phyloP scores from a whole-genome alignment of 306 rosid species.

The Sicyos edulis region DNA sequence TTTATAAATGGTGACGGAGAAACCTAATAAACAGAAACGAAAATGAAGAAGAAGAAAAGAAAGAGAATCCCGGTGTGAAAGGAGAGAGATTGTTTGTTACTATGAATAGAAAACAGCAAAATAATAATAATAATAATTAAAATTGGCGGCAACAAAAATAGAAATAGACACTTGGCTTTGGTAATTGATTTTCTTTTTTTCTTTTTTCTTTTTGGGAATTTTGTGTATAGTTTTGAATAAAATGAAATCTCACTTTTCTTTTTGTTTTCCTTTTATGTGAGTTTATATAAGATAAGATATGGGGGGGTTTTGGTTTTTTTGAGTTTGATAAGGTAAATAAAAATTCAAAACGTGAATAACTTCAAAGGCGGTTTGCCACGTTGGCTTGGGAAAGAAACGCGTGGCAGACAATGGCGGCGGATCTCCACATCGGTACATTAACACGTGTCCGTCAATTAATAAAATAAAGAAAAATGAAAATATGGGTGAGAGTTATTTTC shows the following conservation, averaged over 20 bases:
- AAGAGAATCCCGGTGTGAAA: neutral
- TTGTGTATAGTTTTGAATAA: too few relatives aligned
- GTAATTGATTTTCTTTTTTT: neutral
- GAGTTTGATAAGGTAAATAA: neutral
- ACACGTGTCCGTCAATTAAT: neutral
- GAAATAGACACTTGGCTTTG: neutral
- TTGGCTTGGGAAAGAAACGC: neutral
- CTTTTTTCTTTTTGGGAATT: neutral
- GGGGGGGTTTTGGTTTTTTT: neutral
- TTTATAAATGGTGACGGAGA: neutral
- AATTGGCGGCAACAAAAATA: conserved; percentile 1
- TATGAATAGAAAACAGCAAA: neutral
- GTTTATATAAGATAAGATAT: neutral
- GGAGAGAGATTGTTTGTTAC: neutral
- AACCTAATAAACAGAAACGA: neutral
- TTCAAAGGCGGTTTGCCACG: conserved; percentile 14
- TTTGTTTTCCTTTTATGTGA: neutral
- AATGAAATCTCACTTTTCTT: neutral
- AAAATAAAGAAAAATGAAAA: neutral
- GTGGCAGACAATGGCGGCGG: conserved; percentile 21
- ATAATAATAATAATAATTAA: too few relatives aligned
- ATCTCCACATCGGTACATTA: neutral
- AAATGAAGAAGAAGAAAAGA: neutral
- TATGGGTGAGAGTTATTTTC: neutral
- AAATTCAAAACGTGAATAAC: neutral